phyloP scores from a whole-genome alignment of 257 asterid genomes.

The Rehmannia glutinosa region DNA sequence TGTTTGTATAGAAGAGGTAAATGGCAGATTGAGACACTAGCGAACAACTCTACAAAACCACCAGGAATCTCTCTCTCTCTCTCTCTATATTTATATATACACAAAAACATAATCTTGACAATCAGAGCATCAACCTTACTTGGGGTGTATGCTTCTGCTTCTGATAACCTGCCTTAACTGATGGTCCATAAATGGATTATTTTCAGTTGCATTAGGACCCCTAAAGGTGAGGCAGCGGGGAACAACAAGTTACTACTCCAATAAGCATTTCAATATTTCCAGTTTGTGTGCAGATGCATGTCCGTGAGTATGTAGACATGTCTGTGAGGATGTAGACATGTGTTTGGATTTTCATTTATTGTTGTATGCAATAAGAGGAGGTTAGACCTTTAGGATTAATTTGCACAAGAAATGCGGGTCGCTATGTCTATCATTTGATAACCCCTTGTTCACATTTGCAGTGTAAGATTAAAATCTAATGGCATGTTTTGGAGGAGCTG shows the following conservation, averaged over 20 bases:
- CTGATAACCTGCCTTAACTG: neutral
- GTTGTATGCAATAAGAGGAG: neutral
- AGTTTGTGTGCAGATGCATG: neutral
- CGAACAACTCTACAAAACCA: neutral
- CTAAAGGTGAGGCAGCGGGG: neutral
- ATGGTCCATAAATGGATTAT: neutral
- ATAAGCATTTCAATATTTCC: neutral
- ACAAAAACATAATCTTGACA: neutral
- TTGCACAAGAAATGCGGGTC: neutral
- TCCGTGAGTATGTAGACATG: neutral
- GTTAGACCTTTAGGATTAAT: neutral
- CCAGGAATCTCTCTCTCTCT: neutral
- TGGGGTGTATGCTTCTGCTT: neutral
- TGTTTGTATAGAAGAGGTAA: neutral
- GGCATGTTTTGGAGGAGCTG: neutral
- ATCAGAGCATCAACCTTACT: neutral
- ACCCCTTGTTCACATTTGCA: neutral
- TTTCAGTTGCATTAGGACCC: neutral
- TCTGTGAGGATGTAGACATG: neutral
- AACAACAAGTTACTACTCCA: neutral
- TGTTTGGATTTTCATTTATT: neutral
- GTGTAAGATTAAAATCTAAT: neutral
- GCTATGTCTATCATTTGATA: neutral
- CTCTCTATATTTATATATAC: no score
- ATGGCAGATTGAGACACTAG: neutral